These are phyloP conservation scores for Colletotrichum tropicale DNA, from an alignment of 2,329 filamentous ascomycete species.

Conservation along the genomic window DNA sequence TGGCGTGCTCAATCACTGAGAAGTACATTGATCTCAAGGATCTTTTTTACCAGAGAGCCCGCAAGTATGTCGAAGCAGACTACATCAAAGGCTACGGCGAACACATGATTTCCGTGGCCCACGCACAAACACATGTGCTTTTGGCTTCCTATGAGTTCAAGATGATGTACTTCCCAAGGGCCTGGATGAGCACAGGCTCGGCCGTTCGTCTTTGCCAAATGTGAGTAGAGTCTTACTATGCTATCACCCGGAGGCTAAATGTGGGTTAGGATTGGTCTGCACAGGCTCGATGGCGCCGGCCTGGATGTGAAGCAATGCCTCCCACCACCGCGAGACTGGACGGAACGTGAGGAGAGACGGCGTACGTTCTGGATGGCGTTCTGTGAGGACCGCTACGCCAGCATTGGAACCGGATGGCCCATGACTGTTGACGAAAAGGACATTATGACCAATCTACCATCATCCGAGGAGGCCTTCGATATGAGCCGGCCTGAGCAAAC, in stretches of 20 bases:
- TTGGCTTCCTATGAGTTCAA: constrained; percentile 91
- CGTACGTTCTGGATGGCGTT: constrained; percentile 97
- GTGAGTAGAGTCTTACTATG: constrained; percentile 46
- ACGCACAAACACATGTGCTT: constrained; percentile 84
- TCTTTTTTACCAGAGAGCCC: constrained; percentile 86
- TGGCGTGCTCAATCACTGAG: constrained; percentile 84
- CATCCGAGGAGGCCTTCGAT: constrained; percentile 84
- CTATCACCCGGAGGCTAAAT: background rate
- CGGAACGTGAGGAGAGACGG: constrained; percentile 87
- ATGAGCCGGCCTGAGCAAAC: constrained; percentile 78
- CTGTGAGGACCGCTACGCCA: constrained; percentile 88
- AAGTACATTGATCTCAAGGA: constrained; percentile 82
- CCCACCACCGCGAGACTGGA: constrained; percentile 88
- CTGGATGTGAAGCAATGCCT: constrained; percentile 94
- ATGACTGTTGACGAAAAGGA: constrained; percentile 93
- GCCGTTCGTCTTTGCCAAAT: constrained; percentile 84
- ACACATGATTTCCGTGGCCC: constrained; percentile 81
- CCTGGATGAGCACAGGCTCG: constrained; percentile 90
- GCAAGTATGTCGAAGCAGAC: constrained; percentile 89
- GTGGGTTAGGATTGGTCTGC: constrained; percentile 79
- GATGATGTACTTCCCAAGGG: constrained; percentile 95
- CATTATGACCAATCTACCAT: constrained; percentile 84
- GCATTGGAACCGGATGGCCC: constrained; percentile 96
- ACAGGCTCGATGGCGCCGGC: constrained; percentile 81
- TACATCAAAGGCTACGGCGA: constrained; percentile 94